phyloP scores from a whole-genome alignment of 345 rosid species.

The Luvunga scandens region DNA sequence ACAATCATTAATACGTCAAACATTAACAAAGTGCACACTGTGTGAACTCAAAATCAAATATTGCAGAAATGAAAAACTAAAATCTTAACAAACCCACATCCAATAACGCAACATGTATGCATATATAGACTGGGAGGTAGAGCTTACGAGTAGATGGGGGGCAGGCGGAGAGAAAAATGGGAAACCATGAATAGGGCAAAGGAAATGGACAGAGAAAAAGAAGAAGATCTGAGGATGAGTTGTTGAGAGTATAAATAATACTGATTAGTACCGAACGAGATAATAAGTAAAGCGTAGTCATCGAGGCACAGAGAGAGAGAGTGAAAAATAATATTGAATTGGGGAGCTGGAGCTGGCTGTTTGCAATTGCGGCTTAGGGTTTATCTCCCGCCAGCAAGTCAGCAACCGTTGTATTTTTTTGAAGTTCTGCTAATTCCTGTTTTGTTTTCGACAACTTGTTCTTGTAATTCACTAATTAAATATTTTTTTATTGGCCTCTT shows the following conservation, averaged over 20 bases:
- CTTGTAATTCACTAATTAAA: background rate
- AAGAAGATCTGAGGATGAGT: background rate
- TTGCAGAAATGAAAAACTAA: background rate
- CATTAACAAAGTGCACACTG: background rate
- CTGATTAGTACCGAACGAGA: background rate
- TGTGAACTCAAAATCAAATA: background rate
- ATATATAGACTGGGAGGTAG: slow-evolving; percentile 5
- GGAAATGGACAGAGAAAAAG: background rate
- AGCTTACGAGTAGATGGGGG: slow-evolving; percentile 34
- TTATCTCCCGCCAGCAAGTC: slow-evolving; percentile 35
- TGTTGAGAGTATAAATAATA: background rate
- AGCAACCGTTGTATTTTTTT: background rate
- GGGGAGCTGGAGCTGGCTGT: background rate
- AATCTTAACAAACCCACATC: background rate
- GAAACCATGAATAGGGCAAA: slow-evolving; percentile 43
- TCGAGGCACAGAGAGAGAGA: slow-evolving; percentile 10
- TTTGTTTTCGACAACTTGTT: background rate
- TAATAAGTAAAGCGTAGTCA: slow-evolving; percentile 1
- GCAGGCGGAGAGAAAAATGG: slow-evolving; percentile 28
- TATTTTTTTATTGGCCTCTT: too few species aligned
- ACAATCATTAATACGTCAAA: background rate
- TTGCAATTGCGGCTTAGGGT: slow-evolving; percentile 3
- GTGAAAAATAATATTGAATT: background rate
- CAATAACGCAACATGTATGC: background rate
- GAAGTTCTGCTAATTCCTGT: background rate